Percentiles rank a stretch among this genome's conserved stretches.
Conservation (phyloP, 2,329 filamentous ascomycete species). For the Daldinia sp. region DNA sequence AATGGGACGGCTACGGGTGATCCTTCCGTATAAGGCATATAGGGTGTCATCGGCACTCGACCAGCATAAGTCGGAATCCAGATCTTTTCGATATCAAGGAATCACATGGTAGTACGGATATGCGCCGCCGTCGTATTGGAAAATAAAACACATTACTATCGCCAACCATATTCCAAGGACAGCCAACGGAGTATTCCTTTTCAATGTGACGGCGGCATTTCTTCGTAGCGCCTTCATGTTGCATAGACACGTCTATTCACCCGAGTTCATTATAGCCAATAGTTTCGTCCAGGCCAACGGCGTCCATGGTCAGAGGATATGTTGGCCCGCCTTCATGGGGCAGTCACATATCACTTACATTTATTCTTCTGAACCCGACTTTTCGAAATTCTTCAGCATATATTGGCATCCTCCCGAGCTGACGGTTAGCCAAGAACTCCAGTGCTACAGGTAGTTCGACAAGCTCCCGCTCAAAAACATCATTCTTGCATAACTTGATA, state of each 20-base stretch:
- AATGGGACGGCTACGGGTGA: conserved; percentile 9
- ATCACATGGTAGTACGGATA: conserved; percentile 11
- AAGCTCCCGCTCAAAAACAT: conserved; percentile 1
- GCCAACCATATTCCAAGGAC: conserved; percentile 1
- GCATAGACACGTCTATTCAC: conserved; percentile 14
- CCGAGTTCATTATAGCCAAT: conserved; percentile 11
- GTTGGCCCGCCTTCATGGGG: not conserved
- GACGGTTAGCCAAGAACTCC: conserved; percentile 2
- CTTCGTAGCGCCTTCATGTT: conserved; percentile 9
- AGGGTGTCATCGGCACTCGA: conserved; percentile 10
- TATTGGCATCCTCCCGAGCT: conserved; percentile 4
- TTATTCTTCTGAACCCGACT: not conserved
- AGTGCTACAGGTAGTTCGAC: not conserved
- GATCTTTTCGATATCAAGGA: conserved; percentile 6
- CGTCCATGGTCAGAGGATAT: not conserved
- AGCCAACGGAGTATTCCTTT: not conserved
- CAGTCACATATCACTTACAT: conserved; percentile 6
- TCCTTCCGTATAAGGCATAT: conserved; percentile 6
- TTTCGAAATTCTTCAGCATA: conserved; percentile 8
- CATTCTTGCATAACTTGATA: not conserved
- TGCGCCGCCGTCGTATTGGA: conserved; percentile 3
- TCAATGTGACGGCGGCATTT: conserved; percentile 8
- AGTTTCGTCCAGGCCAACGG: not conserved
- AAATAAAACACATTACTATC: conserved; percentile 1
- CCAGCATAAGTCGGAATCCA: conserved; percentile 17